A percentile compares a stretch with the other conserved stretches of the same genome.
Evolutionary conservation across 1,284 basidiomycete species (phyloP).

Genomic region (Sporisorium exsertum): DNA sequence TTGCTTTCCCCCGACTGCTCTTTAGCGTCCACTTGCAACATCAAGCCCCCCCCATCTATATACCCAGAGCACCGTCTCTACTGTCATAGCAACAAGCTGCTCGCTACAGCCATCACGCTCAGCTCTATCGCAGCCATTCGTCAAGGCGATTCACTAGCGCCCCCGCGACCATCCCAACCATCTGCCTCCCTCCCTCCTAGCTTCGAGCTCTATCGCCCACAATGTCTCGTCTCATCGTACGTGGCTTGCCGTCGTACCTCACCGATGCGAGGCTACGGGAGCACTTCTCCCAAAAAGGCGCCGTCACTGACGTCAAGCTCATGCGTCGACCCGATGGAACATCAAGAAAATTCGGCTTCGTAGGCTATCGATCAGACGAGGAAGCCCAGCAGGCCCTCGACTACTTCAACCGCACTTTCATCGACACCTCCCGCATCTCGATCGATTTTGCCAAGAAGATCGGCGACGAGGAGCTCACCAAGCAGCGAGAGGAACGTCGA

Average conservation of each 20-base stretch:
- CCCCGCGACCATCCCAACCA: too few species aligned
- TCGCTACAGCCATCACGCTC: neutral
- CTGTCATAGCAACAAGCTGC: neutral
- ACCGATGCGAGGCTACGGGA: constrained; percentile 77
- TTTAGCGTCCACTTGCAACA: constrained; percentile 31
- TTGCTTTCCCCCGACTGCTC: constrained; percentile 26
- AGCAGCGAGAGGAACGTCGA: constrained; percentile 39
- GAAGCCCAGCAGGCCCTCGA: constrained; percentile 82
- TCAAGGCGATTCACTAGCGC: neutral
- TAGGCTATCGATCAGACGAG: constrained; percentile 84
- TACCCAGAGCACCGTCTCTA: constrained; percentile 20
- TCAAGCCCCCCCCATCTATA: constrained; percentile 13
- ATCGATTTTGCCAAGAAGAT: constrained; percentile 79
- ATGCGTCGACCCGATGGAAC: constrained; percentile 82
- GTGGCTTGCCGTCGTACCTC: constrained; percentile 83
- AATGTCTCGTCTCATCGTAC: constrained; percentile 88
- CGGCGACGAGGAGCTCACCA: constrained; percentile 48
- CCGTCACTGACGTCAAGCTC: constrained; percentile 88
- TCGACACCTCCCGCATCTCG: constrained; percentile 75
- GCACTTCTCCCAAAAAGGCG: constrained; percentile 74
- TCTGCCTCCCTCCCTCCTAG: neutral
- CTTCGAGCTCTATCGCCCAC: neutral
- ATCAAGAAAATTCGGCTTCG: constrained; percentile 88
- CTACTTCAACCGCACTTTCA: constrained; percentile 86
- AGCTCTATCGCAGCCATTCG: constrained; percentile 4